Base-by-base conservation (phyloP, 352 stramenopile genomes). In the Globisporangium yorkense region DNA sequence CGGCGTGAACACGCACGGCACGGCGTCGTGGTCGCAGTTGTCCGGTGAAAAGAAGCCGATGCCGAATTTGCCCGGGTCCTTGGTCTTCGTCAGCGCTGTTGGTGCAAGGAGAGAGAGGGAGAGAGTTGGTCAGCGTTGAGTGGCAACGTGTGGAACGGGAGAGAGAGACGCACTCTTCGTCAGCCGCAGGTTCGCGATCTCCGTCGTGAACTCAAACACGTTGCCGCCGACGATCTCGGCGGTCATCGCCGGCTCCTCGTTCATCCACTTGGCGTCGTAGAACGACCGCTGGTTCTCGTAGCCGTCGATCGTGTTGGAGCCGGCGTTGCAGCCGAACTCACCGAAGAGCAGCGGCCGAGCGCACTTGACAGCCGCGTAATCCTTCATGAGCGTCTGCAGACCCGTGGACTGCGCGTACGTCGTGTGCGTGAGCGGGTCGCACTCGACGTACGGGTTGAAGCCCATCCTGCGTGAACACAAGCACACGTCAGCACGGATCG, bases 281-380 rank as follows among this genome's bases (percentile, higher is more conserved):
- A 87, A 89, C 20, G 58, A 66, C 41, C 82, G 82, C 67, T 90
- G 80, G 58, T 84, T 83, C 60, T 80, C 80, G 45, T 68, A 90
- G 20, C 76, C 77, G 0, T 89, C 76, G 47, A 92, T 49, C 2
- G 82, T 92, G 55, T 87, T 88, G 0, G 46, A 55, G 33, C 78
- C 77, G 27, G 71, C 67, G 65, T 87, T 89, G 66, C 82, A 92
- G 8, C 82, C 82, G 53, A 84, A 92, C 61, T 92, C 82, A 40
- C 76, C 77, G 53, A 92, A 86, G 66, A 92, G 81, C 51, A 92
- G 61, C 4, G 77, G 76, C 6, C 73, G 74, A 24, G 75, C 70
- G 59, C 85, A 87, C 9, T 65, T 69, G 12, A 71, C 57, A 7
- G 58, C 37, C 0, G 55, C 58, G 59, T 88, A 92, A 46, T 88